Conservation (phyloP, 257 asterid genomes). For the Catharanthus roseus region DNA sequence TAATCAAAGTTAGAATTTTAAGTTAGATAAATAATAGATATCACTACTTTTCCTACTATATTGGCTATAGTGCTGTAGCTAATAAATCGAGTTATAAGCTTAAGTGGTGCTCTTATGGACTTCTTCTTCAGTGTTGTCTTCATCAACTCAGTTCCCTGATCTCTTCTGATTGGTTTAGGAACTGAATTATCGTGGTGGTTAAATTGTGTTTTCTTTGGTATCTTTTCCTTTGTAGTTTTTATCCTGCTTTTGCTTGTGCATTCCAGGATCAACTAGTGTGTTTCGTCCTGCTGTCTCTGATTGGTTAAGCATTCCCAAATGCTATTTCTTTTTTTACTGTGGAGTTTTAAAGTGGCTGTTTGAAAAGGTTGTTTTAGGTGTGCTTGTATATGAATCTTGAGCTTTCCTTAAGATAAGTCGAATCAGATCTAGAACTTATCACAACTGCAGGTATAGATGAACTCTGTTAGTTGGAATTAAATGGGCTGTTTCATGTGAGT, state of each 20-base stretch:
- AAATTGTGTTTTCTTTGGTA: not conserved
- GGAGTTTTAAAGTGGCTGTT: not conserved
- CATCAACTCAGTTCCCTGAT: not conserved
- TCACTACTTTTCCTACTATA: not conserved
- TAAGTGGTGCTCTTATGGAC: not conserved
- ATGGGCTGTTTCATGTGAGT: not conserved
- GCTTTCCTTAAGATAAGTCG: not conserved
- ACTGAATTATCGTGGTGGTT: not conserved
- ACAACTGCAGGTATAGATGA: too few relatives aligned
- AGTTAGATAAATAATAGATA: not conserved
- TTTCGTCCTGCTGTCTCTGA: not conserved
- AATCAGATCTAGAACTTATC: not conserved
- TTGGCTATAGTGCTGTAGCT: not conserved
- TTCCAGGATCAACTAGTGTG: not conserved
- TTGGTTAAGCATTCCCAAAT: not conserved
- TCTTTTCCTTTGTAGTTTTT: not conserved
- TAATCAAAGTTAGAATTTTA: not conserved
- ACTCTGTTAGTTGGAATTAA: not conserved
- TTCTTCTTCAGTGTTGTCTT: not conserved
- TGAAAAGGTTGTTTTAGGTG: not conserved
- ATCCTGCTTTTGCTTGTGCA: not conserved
- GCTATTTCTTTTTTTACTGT: not conserved
- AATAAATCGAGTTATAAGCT: not conserved
- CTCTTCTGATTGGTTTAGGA: not conserved
- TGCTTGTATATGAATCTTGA: not conserved